Conservation (phyloP, 768 basidiomycete species). For the Pholiota molesta region DNA sequence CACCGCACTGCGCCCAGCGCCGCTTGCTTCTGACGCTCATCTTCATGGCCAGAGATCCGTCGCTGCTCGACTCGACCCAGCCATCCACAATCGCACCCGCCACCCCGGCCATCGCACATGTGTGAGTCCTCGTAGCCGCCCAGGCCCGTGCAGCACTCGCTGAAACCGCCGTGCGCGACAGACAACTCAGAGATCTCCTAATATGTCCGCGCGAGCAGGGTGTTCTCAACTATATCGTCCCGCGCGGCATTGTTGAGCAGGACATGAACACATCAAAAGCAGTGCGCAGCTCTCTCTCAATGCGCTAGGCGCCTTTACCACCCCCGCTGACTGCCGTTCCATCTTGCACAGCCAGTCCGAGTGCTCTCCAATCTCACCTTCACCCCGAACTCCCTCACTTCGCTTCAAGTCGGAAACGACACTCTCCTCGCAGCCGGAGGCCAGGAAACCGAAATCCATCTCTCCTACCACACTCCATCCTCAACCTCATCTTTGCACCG, state of each 20-base stretch:
- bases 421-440: constrained; percentile 78
- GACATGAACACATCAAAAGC: constrained; percentile 40
- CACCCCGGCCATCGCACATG: constrained; percentile 60
- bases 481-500: constrained; percentile 25
- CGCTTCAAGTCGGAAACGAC: constrained; percentile 55
- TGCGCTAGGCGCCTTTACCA: background rate
- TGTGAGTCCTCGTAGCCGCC: constrained; percentile 40
- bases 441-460: constrained; percentile 70
- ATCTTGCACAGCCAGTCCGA: constrained; percentile 40
- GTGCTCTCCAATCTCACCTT: constrained; percentile 58
- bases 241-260: constrained; percentile 57
- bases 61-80: constrained; percentile 40
- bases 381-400: constrained; percentile 64
- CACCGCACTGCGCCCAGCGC: background rate
- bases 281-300: constrained; percentile 16
- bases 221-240: constrained; percentile 61
- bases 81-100: constrained; percentile 45
- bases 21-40: constrained; percentile 2
- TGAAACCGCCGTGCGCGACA: constrained; percentile 25
- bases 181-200: constrained; percentile 77
- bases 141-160: no score
- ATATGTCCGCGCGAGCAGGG: constrained; percentile 72
- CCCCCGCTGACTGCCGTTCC: background rate
- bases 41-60: constrained; percentile 44
- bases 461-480: constrained; percentile 50